phyloP scores from a whole-genome alignment of 805 yeast genomes.

The Candida ovalis region DNA sequence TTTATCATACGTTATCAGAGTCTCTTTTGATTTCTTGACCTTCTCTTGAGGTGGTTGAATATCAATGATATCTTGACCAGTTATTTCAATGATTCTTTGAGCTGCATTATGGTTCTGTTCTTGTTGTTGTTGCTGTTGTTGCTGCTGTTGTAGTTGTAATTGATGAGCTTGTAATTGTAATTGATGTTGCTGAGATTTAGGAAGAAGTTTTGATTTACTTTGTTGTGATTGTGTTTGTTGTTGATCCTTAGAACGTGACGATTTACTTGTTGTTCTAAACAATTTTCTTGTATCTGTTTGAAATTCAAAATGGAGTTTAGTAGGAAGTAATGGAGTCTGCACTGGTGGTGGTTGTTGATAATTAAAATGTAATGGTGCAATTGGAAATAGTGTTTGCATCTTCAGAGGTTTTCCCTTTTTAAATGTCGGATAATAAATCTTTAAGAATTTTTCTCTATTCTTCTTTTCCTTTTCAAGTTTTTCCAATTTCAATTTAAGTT shows the following conservation, averaged over 20 bases:
- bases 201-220: neutral
- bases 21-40: slow-evolving; percentile 17
- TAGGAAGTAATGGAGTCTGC: slow-evolving; percentile 51
- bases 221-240: slow-evolving; percentile 4
- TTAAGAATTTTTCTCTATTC: slow-evolving; percentile 34
- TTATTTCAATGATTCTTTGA: slow-evolving; percentile 25
- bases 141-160: slow-evolving; percentile 4
- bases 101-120: slow-evolving; percentile 2
- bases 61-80: slow-evolving; percentile 25
- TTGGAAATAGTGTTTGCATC: slow-evolving; percentile 65
- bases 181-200: slow-evolving; percentile 2
- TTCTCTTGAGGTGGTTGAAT: slow-evolving; percentile 14
- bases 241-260: slow-evolving; percentile 10
- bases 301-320: slow-evolving; percentile 55
- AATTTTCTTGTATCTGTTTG: slow-evolving; percentile 56
- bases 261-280: slow-evolving; percentile 37
- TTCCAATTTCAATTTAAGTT: slow-evolving; percentile 10
- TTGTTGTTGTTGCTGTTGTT: slow-evolving; percentile 6
- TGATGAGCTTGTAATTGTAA: slow-evolving; percentile 1
- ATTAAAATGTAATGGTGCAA: slow-evolving; percentile 47
- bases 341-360: slow-evolving; percentile 48
- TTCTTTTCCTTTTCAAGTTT: slow-evolving; percentile 29
- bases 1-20: slow-evolving; percentile 41
- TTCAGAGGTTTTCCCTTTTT: slow-evolving; percentile 50
- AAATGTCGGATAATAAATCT: slow-evolving; percentile 61